Base-by-base conservation (phyloP, 345 rosid species). In the Noccaea caerulescens region DNA sequence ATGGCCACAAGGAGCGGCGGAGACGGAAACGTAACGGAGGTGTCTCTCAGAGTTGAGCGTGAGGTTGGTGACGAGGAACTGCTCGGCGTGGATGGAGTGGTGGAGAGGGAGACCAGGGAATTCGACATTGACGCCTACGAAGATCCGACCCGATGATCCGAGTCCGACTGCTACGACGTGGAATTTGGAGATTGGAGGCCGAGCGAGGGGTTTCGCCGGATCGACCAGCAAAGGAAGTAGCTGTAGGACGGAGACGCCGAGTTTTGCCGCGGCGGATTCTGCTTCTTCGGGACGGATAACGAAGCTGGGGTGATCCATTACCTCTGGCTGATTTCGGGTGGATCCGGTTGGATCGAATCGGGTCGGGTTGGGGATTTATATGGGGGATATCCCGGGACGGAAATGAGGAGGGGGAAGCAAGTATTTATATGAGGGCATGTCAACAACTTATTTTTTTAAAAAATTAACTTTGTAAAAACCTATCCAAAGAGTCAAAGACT, bases 1-100 rank as follows among this genome's bases (percentile, higher is more conserved):
- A 80, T 93, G 96, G 73, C 97, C 97, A 44, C 98, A 93, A 1
- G 98, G 98, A 37, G 96, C 86, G 76, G 71, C 12, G 75, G 93
- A 90, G 76, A 90, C 92, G 62, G 92, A 89, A 36, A 93, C 10
- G 81, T 55, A 75, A 12, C 45, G 45, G 76, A 90, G 88, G 5
- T 10, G 6, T 18, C 74, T 77, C 72, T 93, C 96, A 10, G 76
- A 74, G 72, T 90, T 79, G 80, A 93, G 83, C 30, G 72, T 51
- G 73, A 90, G 89, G 58, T 90, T 90, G 66, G 90, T 83, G 77
- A 90, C 58, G 77, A 93, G 96, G 82, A 90, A 90, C 59, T 93
- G 98, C 74, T 87, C 98, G 71, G 97, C 97, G 84, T 90, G 97
- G 77, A 93, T 79, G 13, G 96, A 81, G 20, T 88, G 87, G 75